Conservation (phyloP, 2,329 filamentous ascomycete species). For the Penicillium sp. region DNA sequence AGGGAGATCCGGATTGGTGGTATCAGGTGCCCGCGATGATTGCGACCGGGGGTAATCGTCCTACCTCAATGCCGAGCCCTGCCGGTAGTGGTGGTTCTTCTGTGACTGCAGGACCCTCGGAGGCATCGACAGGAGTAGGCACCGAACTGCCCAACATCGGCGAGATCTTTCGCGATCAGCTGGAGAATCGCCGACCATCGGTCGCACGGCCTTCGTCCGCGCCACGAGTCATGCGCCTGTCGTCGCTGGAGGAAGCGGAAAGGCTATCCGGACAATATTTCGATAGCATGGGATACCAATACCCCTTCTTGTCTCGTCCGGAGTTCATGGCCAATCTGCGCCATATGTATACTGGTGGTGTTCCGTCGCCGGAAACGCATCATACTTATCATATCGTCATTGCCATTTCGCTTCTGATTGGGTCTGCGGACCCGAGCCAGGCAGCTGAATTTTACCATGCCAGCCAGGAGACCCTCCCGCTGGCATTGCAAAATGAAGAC, state of each 20-base stretch:
- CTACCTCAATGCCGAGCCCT: slow-evolving; percentile 21
- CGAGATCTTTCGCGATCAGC: slow-evolving; percentile 40
- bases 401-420: slow-evolving; percentile 37
- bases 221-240: slow-evolving; percentile 33
- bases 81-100: slow-evolving; percentile 20
- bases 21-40: slow-evolving; percentile 40
- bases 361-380: slow-evolving; percentile 34
- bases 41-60: slow-evolving; percentile 26
- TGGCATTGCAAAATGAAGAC: slow-evolving; percentile 40
- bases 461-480: slow-evolving; percentile 35
- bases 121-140: slow-evolving; percentile 25
- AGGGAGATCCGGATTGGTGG: slow-evolving; percentile 38
- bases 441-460: slow-evolving; percentile 37
- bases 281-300: slow-evolving; percentile 41
- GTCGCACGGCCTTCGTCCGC: slow-evolving; percentile 34
- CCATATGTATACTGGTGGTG: slow-evolving; percentile 36
- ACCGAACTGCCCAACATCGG: slow-evolving; percentile 39
- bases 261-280: slow-evolving; percentile 35
- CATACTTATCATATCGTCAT: slow-evolving; percentile 40
- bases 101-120: slow-evolving; percentile 18
- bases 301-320: slow-evolving; percentile 36
- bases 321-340: slow-evolving; percentile 36
- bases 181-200: slow-evolving; percentile 38
- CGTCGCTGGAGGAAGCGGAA: slow-evolving; percentile 38
- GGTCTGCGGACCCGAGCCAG: slow-evolving; percentile 30